Conservation (phyloP, 2,329 filamentous ascomycete genomes). For the Lomentospora prolificans region DNA sequence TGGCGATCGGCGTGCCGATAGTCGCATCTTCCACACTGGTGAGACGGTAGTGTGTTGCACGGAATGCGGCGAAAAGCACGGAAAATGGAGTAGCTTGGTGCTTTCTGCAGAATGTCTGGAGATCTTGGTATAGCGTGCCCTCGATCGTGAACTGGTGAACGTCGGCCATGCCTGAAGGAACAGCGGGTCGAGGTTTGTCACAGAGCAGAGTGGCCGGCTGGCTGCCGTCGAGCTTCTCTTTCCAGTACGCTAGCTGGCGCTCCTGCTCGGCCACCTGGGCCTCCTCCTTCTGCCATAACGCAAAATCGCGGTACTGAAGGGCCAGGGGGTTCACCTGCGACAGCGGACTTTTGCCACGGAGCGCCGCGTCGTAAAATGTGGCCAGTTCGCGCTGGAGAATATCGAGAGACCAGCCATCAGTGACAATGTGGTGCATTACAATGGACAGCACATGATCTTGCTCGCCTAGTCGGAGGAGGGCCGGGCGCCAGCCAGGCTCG, state of each 20-base stretch:
- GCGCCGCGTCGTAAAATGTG: conserved; percentile 14
- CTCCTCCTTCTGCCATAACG: conserved; percentile 15
- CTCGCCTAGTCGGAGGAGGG: conserved; percentile 10
- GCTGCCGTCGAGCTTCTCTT: conserved; percentile 11
- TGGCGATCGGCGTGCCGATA: conserved; percentile 12
- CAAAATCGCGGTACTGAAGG: conserved; percentile 17
- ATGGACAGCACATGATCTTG: conserved; percentile 16
- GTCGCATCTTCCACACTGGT: conserved; percentile 16
- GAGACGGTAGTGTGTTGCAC: conserved; percentile 17
- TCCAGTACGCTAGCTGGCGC: conserved; percentile 16
- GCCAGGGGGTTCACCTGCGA: conserved; percentile 12
- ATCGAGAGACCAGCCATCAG: conserved; percentile 19
- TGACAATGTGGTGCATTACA: conserved; percentile 20
- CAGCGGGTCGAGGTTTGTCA: conserved; percentile 7
- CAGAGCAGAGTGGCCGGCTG: conserved; percentile 12
- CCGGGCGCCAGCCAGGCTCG: conserved; percentile 15
- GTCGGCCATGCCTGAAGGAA: background rate
- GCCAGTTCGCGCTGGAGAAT: conserved; percentile 12
- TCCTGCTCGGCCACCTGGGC: conserved; percentile 12
- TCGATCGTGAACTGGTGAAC: background rate
- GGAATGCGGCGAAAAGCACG: conserved; percentile 17
- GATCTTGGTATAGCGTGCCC: conserved; percentile 5
- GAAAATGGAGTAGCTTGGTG: conserved; percentile 2
- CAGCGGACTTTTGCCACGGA: conserved; percentile 11
- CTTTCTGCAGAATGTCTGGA: conserved; percentile 10